These are phyloP conservation scores for Xenosphaeropsis pyriputrescens DNA, from an alignment of 2,329 filamentous ascomycete genomes.

Conservation along the genomic window DNA sequence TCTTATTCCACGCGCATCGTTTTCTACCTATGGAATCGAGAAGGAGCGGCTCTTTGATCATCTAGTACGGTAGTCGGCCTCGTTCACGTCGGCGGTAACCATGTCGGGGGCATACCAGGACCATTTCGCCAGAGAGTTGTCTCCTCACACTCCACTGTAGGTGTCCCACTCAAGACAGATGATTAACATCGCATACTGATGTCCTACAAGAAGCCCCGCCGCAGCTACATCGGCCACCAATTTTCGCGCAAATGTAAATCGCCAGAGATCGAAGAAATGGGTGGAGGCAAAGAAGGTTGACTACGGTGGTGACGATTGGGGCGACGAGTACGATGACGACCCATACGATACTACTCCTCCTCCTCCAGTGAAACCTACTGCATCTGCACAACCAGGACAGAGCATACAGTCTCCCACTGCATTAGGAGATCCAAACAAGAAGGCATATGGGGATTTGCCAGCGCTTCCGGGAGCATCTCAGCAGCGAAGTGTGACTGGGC, in stretches of 20 bases:
- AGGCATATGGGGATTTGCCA: conserved; percentile 17
- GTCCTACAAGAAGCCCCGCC: conserved; percentile 6
- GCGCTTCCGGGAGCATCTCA: conserved; percentile 6
- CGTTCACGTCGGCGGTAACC: not conserved
- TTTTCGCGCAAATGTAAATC: conserved; percentile 77
- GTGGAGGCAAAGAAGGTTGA: conserved; percentile 73
- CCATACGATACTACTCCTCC: conserved; percentile 29
- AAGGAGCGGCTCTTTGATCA: no score
- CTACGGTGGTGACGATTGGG: conserved; percentile 94
- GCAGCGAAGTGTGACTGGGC: conserved; percentile 2
- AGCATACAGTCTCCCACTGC: conserved; percentile 7
- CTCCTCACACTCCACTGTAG: conserved; percentile 10
- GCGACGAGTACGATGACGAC: conserved; percentile 52
- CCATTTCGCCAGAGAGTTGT: conserved; percentile 13
- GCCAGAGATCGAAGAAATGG: conserved; percentile 89
- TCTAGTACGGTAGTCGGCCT: no score
- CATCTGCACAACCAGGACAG: conserved; percentile 26
- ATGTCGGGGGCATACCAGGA: conserved; percentile 18
- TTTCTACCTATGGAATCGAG: no score
- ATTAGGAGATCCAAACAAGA: conserved; percentile 6
- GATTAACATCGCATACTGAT: not conserved
- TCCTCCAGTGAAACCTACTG: conserved; percentile 21
- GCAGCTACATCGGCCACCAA: conserved; percentile 12
- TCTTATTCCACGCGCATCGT: no score
- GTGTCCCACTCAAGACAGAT: not conserved